phyloP scores from a whole-genome alignment of 1,284 basidiomycete species.

The Melampsora larici-populina region DNA sequence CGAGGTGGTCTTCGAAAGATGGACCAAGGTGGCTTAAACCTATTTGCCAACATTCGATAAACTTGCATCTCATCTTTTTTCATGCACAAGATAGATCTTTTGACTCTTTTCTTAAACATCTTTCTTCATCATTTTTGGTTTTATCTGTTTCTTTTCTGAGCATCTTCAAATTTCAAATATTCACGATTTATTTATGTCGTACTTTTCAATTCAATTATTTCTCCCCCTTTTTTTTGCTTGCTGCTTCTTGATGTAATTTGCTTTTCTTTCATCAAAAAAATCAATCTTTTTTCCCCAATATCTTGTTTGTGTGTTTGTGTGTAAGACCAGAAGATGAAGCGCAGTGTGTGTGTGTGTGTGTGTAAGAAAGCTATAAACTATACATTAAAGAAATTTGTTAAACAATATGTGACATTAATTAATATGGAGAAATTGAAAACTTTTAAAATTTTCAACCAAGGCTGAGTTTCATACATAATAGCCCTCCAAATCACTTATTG shows the following conservation, averaged over 20 bases:
- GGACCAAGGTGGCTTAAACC: background rate
- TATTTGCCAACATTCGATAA: background rate
- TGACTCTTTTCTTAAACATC: too few species aligned
- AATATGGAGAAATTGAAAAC: too few species aligned
- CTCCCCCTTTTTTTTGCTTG: background rate
- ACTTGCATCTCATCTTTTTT: too few species aligned
- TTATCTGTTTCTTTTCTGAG: too few species aligned
- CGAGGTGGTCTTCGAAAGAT: background rate
- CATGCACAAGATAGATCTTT: too few species aligned
- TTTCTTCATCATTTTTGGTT: too few species aligned
- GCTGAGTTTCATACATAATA: too few species aligned
- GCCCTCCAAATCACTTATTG: too few species aligned
- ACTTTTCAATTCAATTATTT: background rate
- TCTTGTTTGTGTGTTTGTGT: background rate
- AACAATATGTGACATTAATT: too few species aligned
- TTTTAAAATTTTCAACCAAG: too few species aligned
- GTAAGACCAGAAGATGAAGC: background rate
- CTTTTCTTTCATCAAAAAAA: background rate
- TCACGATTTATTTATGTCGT: background rate
- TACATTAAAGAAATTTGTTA: background rate
- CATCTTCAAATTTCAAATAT: background rate
- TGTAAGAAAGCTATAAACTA: background rate
- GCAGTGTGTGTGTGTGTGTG: too few species aligned
- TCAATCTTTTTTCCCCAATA: background rate
- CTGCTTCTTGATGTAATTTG: background rate